A percentile compares a stretch with the other conserved stretches of the same genome.
Conservation (phyloP, 208 protist genomes). For the Trypanosoma avium region DNA sequence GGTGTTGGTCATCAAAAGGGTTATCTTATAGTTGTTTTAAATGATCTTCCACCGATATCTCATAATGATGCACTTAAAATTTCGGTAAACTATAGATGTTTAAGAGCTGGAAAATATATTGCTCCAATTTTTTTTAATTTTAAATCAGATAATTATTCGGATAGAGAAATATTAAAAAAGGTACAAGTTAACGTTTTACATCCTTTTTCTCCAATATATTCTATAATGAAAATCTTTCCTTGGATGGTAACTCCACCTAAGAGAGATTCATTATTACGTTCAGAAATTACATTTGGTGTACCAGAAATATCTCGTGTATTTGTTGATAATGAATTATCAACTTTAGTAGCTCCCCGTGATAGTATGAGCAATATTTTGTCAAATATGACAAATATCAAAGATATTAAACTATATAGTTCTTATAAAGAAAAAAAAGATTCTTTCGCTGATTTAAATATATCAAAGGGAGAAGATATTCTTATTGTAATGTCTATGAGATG, state of each 20-base stretch:
- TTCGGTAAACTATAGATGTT: constrained; percentile 16
- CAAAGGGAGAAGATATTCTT: constrained; percentile 35
- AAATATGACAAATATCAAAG: constrained; percentile 31
- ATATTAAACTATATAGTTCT: constrained; percentile 41
- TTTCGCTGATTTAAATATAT: constrained; percentile 27
- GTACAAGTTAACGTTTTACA: constrained; percentile 22
- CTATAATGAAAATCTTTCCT: constrained; percentile 12
- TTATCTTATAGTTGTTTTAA: constrained; percentile 15
- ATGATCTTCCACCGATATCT: constrained; percentile 40
- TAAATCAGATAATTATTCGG: constrained; percentile 14
- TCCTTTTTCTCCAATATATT: constrained; percentile 20
- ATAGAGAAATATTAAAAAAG: constrained; percentile 19
- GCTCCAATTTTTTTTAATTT: constrained; percentile 23
- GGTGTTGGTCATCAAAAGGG: constrained; percentile 8
- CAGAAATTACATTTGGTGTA: constrained; percentile 3
- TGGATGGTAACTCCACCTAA: background rate
- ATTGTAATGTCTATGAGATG: constrained; percentile 51
- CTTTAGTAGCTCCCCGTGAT: constrained; percentile 4
- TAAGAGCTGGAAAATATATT: constrained; percentile 24
- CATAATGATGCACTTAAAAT: constrained; percentile 9
- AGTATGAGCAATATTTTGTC: constrained; percentile 6
- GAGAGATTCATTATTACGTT: background rate
- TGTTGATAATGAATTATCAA: constrained; percentile 11
- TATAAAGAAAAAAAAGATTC: constrained; percentile 27
- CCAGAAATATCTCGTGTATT: constrained; percentile 18